Percentiles rank a stretch among this genome's conserved stretches.
These are phyloP conservation scores for Cinnamomum chago DNA, from an alignment of 164 flowering plant genomes.

Conservation along the genomic window DNA sequence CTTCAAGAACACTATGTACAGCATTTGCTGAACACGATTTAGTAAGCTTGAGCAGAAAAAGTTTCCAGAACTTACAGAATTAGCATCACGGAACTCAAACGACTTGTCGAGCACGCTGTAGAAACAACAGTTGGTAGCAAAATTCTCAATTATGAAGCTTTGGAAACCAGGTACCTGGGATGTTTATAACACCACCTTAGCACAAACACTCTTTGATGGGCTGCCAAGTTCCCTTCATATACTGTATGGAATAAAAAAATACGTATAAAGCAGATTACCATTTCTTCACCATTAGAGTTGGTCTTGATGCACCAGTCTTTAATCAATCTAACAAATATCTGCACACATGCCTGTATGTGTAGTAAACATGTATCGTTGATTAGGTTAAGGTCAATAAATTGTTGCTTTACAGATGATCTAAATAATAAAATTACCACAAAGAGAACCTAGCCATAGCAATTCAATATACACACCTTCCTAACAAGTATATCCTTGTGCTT, in stretches of 20 bases:
- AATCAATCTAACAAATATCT: slow-evolving; percentile 77
- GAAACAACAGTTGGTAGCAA: slow-evolving; percentile 85
- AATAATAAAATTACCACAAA: neutral
- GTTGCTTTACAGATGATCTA: too few relatives aligned
- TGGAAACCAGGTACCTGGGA: slow-evolving; percentile 90
- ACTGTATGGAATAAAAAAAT: neutral
- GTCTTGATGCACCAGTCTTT: slow-evolving; percentile 79
- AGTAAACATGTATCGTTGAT: neutral
- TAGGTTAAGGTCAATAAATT: too few relatives aligned
- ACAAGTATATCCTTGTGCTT: slow-evolving; percentile 75
- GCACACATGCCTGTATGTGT: slow-evolving; percentile 77
- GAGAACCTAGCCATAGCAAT: neutral
- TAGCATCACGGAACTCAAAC: slow-evolving; percentile 88
- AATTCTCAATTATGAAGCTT: slow-evolving; percentile 63
- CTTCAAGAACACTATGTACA: neutral
- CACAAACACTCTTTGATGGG: neutral
- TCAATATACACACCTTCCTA: slow-evolving; percentile 58
- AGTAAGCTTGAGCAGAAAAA: neutral
- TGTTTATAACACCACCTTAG: neutral
- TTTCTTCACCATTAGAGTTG: slow-evolving; percentile 59
- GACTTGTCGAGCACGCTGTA: slow-evolving; percentile 96
- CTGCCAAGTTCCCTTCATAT: neutral
- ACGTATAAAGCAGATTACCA: slow-evolving; percentile 35
- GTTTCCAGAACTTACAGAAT: slow-evolving; percentile 54
- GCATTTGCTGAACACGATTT: neutral